Conservation (phyloP, 306 rosid species). For the Dryas drummondii region DNA sequence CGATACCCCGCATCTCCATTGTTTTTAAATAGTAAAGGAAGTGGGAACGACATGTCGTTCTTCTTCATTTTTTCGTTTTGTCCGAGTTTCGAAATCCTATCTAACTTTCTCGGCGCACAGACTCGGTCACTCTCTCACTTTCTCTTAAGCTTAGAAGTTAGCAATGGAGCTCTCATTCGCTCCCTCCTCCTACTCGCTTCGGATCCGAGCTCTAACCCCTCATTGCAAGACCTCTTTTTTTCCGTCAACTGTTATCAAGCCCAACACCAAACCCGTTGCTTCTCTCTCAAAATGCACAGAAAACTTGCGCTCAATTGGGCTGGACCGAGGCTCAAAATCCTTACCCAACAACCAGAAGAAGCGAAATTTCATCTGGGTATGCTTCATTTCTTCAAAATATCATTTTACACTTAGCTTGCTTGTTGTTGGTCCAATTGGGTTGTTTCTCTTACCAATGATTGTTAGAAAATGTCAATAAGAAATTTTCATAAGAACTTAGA, state of each 20-base stretch:
- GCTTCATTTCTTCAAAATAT: conserved; percentile 15
- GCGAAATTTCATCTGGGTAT: conserved; percentile 55
- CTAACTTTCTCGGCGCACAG: neutral
- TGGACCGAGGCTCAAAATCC: conserved; percentile 22
- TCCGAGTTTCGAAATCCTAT: neutral
- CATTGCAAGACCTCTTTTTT: conserved; percentile 23
- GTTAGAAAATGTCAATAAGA: neutral
- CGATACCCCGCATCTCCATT: conserved; percentile 29
- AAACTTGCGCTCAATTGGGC: conserved; percentile 31
- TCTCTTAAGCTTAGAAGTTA: neutral
- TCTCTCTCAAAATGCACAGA: conserved; percentile 34
- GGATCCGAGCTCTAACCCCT: conserved; percentile 33
- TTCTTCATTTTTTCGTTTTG: too few species aligned
- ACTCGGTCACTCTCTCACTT: neutral
- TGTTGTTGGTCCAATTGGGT: neutral
- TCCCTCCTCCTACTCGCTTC: conserved; percentile 36
- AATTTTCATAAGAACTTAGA: neutral
- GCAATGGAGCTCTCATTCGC: conserved; percentile 61
- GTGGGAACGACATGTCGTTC: neutral
- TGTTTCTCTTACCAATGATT: neutral
- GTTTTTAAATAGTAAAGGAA: too few species aligned
- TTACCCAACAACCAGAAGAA: conserved; percentile 24
- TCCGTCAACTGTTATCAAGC: neutral
- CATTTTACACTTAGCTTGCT: neutral
- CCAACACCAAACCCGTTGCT: conserved; percentile 13